A percentile compares a stretch with the other conserved stretches of the same genome.
phyloP scores from a whole-genome alignment of 331 rosid genomes.

The Saraca asoca region DNA sequence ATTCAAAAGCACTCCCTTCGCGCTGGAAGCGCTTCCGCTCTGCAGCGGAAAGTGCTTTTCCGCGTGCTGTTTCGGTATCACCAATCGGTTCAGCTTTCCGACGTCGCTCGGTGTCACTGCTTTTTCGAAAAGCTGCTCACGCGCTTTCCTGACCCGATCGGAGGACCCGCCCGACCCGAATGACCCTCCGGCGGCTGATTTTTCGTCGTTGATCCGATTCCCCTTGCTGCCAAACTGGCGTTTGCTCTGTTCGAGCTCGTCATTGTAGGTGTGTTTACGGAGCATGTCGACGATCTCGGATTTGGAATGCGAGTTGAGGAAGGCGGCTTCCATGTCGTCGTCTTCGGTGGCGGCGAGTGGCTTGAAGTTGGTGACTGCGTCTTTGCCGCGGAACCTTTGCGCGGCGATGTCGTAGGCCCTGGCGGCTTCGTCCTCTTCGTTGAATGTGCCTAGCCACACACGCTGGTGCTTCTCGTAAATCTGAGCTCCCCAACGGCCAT shows the following conservation, averaged over 20 bases:
- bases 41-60: slow-evolving; percentile 90
- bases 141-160: slow-evolving; percentile 43
- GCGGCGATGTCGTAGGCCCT: slow-evolving; percentile 87
- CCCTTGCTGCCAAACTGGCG: slow-evolving; percentile 50
- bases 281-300: slow-evolving; percentile 96
- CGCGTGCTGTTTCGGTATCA: slow-evolving; percentile 95
- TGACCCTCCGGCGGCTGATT: background rate
- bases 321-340: slow-evolving; percentile 55
- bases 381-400: slow-evolving; percentile 85
- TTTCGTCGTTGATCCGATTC: background rate
- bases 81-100: slow-evolving; percentile 83
- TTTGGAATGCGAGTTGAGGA: slow-evolving; percentile 76
- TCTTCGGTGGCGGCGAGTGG: slow-evolving; percentile 34
- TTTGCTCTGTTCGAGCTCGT: slow-evolving; percentile 85
- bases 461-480: slow-evolving; percentile 99
- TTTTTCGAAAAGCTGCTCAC: slow-evolving; percentile 82
- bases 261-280: slow-evolving; percentile 84
- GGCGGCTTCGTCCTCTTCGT: slow-evolving; percentile 90
- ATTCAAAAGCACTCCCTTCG: slow-evolving; percentile 69
- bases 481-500: slow-evolving; percentile 99
- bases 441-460: slow-evolving; percentile 96
- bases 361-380: slow-evolving; percentile 90
- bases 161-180: slow-evolving; percentile 1
- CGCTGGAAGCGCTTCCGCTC: slow-evolving; percentile 24
- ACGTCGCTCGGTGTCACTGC: slow-evolving; percentile 95